Evolutionary conservation across 768 basidiomycete genomes (phyloP), one percentile per base, ranked within the genome.

Genomic region (Plicaturopsis crispa): DNA sequence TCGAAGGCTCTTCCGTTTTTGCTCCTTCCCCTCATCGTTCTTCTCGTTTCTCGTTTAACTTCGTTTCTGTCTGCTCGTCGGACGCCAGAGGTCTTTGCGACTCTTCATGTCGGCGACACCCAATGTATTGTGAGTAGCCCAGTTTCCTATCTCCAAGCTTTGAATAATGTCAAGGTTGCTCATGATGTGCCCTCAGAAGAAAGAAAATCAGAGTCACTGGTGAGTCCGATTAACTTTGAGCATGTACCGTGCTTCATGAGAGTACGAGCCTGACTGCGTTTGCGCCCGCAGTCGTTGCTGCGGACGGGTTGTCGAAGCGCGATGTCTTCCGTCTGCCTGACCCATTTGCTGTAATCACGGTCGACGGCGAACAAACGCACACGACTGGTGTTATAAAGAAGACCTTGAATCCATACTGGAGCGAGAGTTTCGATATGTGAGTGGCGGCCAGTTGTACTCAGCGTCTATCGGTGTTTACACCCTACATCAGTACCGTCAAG

Each of bases 311-410:
- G 14, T 84, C 84, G 33, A 96, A 94, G 67, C 85, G 91, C 41
- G 91, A 96, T 67, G 90, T 94, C 38, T 92, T 96, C 57, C 80
- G 93, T 37, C 80, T 97, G 5, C 96, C 94, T 3, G 93, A 98
- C 62, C 94, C 96, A 4, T 97, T 98, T 57, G 94, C 96, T 4
- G 92, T 99, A 52, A 85, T 99, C 59, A 97, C 94, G 16, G 92
- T 98, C 31, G 96, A 99, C 49, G 90, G 91, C 3, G 92, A 96
- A 59, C 93, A 97, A 61, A 98, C 93, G 1, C 85, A 90, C 49
- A 94, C 94, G 1, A 98, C 93, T 12, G 89, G 86, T 40, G 94
- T 94, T 22, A 96, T 98, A 54, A 97, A 91, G 71, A 93, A 89
- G 66, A 90, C 89, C 0, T 62, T 92, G 33, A 92, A 91, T 61